Evolutionary conservation across 1,139 yeast species (phyloP).

Genomic region (Candida sp.): DNA sequence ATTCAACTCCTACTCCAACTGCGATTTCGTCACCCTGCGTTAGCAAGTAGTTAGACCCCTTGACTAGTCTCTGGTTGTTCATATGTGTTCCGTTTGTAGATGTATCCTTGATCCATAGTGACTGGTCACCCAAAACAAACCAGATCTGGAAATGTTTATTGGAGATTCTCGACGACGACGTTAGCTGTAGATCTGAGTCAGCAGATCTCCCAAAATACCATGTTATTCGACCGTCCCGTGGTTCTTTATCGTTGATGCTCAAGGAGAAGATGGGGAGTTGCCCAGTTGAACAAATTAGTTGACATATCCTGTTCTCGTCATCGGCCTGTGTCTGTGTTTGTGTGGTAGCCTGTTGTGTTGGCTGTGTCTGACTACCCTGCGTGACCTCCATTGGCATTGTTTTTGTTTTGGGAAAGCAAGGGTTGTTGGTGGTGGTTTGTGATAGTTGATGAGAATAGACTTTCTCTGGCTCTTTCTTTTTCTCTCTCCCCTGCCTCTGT

Average conservation of each 20-base stretch:
- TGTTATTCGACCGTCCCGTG: conserved; percentile 36
- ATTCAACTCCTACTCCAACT: conserved; percentile 85
- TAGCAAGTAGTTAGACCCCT: conserved; percentile 80
- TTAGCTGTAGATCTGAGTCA: conserved; percentile 66
- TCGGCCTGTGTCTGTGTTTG: conserved; percentile 35
- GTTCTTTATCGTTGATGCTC: conserved; percentile 24
- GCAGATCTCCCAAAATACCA: conserved; percentile 85
- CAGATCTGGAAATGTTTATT: conserved; percentile 79
- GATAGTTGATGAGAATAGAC: background rate
- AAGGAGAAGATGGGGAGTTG: conserved; percentile 53
- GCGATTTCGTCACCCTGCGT: conserved; percentile 94
- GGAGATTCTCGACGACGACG: conserved; percentile 71
- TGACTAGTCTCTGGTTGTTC: conserved; percentile 73
- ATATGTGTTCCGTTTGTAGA: conserved; percentile 93
- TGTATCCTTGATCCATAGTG: conserved; percentile 67
- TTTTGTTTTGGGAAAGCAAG: background rate
- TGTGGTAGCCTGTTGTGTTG: conserved; percentile 56
- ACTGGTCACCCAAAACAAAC: conserved; percentile 55
- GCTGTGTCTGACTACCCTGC: conserved; percentile 68
- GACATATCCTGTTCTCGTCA: conserved; percentile 39
- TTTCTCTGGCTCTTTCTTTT: background rate
- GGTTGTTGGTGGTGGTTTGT: background rate
- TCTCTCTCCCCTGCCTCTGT: no score
- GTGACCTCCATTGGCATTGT: conserved; percentile 15
- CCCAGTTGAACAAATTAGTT: conserved; percentile 72